These are phyloP conservation scores for Exophiala spinifera DNA, from an alignment of 2,329 filamentous ascomycete genomes.

Conservation along the genomic window DNA sequence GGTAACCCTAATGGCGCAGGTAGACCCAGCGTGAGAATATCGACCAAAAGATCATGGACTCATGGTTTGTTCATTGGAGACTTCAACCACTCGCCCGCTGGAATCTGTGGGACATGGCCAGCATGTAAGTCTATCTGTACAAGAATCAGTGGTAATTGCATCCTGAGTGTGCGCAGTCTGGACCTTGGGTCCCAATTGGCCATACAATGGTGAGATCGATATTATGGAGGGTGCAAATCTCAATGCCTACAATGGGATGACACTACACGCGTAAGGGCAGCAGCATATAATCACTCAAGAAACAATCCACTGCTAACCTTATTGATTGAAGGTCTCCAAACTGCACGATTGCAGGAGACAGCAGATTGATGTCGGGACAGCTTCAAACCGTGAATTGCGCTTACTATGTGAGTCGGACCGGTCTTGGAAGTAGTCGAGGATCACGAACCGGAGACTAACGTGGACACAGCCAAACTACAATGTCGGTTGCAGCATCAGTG, in stretches of 20 bases:
- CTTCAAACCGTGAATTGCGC: constrained; percentile 53
- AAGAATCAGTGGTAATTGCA: background rate
- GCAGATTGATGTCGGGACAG: constrained; percentile 39
- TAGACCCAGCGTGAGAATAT: constrained; percentile 33
- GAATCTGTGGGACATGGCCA: constrained; percentile 41
- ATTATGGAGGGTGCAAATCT: constrained; percentile 68
- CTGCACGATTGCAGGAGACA: constrained; percentile 24
- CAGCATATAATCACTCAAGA: too few species aligned
- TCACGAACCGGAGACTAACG: background rate
- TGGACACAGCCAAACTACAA: constrained; percentile 33
- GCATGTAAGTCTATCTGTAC: constrained; percentile 21
- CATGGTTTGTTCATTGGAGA: constrained; percentile 38
- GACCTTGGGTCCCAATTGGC: constrained; percentile 59
- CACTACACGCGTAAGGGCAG: constrained; percentile 55
- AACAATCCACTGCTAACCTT: background rate
- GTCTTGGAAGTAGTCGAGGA: too few species aligned
- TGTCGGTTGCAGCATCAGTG: constrained; percentile 54
- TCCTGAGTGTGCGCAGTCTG: constrained; percentile 33
- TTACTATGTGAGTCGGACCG: constrained; percentile 32
- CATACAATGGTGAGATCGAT: constrained; percentile 64
- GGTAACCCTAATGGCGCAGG: constrained; percentile 27
- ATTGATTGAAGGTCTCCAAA: constrained; percentile 11
- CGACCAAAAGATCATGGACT: constrained; percentile 32
- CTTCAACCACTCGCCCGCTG: constrained; percentile 35
- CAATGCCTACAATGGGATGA: constrained; percentile 54